Evolutionary conservation across 305 asterid species (phyloP), one percentile per base, ranked within the genome.

Genomic region (Fraxinus sp.): DNA sequence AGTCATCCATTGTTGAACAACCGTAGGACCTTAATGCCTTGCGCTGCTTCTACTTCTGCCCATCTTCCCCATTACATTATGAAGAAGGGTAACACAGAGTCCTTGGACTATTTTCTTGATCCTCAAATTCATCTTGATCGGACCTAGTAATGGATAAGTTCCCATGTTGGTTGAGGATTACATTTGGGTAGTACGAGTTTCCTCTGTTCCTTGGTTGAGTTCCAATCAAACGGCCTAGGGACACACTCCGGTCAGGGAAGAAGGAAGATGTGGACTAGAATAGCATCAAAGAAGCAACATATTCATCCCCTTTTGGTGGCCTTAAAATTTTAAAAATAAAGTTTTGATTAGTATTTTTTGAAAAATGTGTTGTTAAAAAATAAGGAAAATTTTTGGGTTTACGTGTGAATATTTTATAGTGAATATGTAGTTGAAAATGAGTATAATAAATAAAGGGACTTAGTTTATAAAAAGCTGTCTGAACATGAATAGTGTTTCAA

Each of bases 171-270:
- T 36, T 32, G 20, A 82, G 66, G 24, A 74, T 55, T 32, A 73
- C 18, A n/a, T 80, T 80, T 16, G 85, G 36, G 26, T 73, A 70
- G 33, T 75, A 83, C 68, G 77, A 62, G 57, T 32, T 81, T 71
- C 87, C 85, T 83, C 85, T 79, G 37, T 84, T 87, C 73, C 46
- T 81, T 2, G 92, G 78, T 79, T 70, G 86, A 10, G 91, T 83
- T 77, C 97, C 97, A 6, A 93, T 90, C 11, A 93, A 87, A 80
- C 90, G 82, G 7, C 97, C 97, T 0, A 92, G 86, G 7, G 97
- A 83, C 37, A 91, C 91, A 32, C 95, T 91, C 68, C 83, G 90
- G 62, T 92, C 94, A 3, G 86, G 91, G 35, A 89, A 93, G 85
- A 93, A 93, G 4, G 97, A 93, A 57, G 90, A 87, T 7, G 97